Conservation (phyloP, 805 yeast species). For the Candida railenensis region DNA sequence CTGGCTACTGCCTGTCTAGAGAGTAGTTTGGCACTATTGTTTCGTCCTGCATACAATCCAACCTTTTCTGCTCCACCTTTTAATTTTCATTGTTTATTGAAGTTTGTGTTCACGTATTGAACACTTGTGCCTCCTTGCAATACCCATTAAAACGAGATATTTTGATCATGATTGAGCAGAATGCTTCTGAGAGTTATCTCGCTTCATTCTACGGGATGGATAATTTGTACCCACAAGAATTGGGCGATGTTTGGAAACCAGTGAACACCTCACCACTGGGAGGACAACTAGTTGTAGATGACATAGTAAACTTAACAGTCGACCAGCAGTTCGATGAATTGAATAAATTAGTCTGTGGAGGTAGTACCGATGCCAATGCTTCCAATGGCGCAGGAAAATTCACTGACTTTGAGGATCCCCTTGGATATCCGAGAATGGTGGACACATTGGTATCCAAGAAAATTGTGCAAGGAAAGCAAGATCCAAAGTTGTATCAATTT, state of each 20-base stretch:
- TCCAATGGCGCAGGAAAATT: neutral
- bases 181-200: neutral
- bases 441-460: constrained; percentile 3
- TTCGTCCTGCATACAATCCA: too few species aligned
- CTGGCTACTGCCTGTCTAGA: too few species aligned
- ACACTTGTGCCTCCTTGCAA: too few species aligned
- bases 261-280: constrained; percentile 10
- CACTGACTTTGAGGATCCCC: constrained; percentile 4
- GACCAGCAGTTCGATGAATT: constrained; percentile 33
- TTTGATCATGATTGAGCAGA: constrained; percentile 1
- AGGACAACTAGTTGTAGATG: constrained; percentile 14
- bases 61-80: too few species aligned
- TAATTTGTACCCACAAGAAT: neutral
- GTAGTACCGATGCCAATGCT: neutral
- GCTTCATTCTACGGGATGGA: constrained; percentile 1
- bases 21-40: too few species aligned
- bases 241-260: neutral
- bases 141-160: too few species aligned
- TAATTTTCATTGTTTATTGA: too few species aligned
- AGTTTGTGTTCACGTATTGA: too few species aligned
- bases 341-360: constrained; percentile 20
- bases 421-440: constrained; percentile 6
- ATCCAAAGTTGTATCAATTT: constrained; percentile 29
- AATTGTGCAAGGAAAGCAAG: constrained; percentile 14
- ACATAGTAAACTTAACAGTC: constrained; percentile 16